phyloP scores from a whole-genome alignment of 2,329 filamentous ascomycete species.

The Apiospora pterosperma region DNA sequence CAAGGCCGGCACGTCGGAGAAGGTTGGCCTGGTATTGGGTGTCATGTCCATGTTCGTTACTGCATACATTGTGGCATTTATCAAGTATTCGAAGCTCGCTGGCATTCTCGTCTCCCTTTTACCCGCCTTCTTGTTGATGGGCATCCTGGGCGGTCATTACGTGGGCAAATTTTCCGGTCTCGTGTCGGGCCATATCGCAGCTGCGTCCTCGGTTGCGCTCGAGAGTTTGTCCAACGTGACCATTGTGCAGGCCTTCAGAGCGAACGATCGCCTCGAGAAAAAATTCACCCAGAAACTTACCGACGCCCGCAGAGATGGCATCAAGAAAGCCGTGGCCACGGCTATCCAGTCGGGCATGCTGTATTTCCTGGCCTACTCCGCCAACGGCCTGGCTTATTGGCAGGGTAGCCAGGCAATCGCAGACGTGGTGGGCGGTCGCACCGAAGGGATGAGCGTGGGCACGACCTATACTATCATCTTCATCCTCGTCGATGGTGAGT shows the following conservation, averaged over 20 bases:
- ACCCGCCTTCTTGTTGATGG: conserved; percentile 54
- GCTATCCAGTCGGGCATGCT: conserved; percentile 59
- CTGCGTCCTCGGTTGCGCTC: conserved; percentile 52
- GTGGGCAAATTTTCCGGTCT: conserved; percentile 40
- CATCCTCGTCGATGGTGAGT: conserved; percentile 55
- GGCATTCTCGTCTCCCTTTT: conserved; percentile 55
- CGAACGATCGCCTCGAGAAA: conserved; percentile 46
- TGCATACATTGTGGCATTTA: conserved; percentile 58
- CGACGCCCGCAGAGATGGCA: conserved; percentile 41
- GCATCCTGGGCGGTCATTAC: conserved; percentile 47
- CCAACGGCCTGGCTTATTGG: conserved; percentile 65
- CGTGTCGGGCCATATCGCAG: conserved; percentile 44
- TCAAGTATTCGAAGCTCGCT: conserved; percentile 54
- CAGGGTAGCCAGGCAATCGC: conserved; percentile 51
- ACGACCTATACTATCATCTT: conserved; percentile 63
- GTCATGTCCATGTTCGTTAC: conserved; percentile 58
- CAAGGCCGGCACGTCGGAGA: conserved; percentile 58
- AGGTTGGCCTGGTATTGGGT: conserved; percentile 56
- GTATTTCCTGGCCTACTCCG: conserved; percentile 63
- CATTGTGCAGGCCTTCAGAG: conserved; percentile 54
- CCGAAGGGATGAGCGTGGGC: conserved; percentile 35
- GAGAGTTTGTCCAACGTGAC: conserved; percentile 51
- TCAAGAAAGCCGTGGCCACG: conserved; percentile 53
- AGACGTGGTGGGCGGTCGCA: conserved; percentile 31
- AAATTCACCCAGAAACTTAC: conserved; percentile 48